phyloP scores from a whole-genome alignment of 768 basidiomycete genomes.

The Agaricus bisporus region DNA sequence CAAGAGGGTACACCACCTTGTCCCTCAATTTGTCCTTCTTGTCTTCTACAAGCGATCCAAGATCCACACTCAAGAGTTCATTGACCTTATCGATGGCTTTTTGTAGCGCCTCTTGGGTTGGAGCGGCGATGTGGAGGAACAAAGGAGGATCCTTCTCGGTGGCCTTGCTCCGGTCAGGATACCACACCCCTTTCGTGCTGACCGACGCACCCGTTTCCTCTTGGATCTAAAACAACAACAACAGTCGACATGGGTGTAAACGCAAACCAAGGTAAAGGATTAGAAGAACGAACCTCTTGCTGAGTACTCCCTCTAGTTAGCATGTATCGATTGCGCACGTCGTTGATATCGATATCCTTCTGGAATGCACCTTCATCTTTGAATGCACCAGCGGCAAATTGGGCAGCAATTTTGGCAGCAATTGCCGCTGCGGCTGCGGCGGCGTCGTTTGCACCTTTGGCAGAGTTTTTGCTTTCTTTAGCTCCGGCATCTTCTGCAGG shows the following conservation, averaged over 20 bases:
- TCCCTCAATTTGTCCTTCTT: slow-evolving; percentile 59
- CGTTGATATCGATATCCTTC: slow-evolving; percentile 90
- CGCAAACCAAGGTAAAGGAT: slow-evolving; percentile 40
- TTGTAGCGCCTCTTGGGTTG: slow-evolving; percentile 51
- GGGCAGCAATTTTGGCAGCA: slow-evolving; percentile 86
- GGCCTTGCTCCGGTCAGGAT: slow-evolving; percentile 81
- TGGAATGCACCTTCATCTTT: slow-evolving; percentile 72
- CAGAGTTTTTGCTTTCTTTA: slow-evolving; percentile 12
- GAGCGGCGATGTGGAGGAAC: slow-evolving; percentile 82
- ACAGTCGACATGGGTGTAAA: not conserved
- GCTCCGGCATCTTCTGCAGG: slow-evolving; percentile 25
- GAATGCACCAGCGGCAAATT: slow-evolving; percentile 44
- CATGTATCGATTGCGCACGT: slow-evolving; percentile 84
- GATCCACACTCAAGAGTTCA: slow-evolving; percentile 56
- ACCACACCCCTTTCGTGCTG: slow-evolving; percentile 88
- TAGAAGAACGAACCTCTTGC: slow-evolving; percentile 74
- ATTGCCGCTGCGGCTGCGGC: slow-evolving; percentile 64
- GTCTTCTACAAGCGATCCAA: slow-evolving; percentile 63
- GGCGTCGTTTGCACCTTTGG: slow-evolving; percentile 51
- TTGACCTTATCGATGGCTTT: slow-evolving; percentile 58
- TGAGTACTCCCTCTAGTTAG: slow-evolving; percentile 88
- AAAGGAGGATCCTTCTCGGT: slow-evolving; percentile 84
- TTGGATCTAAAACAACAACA: slow-evolving; percentile 53
- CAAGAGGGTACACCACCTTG: not conserved
- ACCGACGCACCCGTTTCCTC: slow-evolving; percentile 86